A percentile compares a stretch with the other conserved stretches of the same genome.
These are phyloP conservation scores for Nicotiana benthamiana DNA, from an alignment of 257 asterid genomes.

Conservation along the genomic window DNA sequence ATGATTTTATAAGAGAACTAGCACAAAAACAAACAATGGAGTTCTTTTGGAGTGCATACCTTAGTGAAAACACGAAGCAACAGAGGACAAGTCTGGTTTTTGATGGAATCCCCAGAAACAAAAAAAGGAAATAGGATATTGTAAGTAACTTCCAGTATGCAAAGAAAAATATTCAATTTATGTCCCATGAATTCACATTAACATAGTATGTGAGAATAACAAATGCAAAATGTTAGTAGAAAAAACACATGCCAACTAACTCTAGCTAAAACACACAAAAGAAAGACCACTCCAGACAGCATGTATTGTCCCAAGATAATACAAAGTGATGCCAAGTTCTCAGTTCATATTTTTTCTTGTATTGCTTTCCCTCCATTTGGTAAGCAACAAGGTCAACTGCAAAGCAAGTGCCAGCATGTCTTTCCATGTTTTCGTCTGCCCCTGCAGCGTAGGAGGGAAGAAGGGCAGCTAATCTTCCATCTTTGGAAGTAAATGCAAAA, in stretches of 20 bases:
- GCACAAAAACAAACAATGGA: background rate
- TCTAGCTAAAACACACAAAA: background rate
- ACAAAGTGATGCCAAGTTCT: background rate
- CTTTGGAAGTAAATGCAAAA: background rate
- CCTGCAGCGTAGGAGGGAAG: background rate
- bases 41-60: background rate
- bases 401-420: background rate
- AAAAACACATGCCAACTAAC: background rate
- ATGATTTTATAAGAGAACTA: background rate
- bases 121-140: background rate
- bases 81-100: conserved; percentile 6
- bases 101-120: background rate
- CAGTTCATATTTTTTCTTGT: background rate
- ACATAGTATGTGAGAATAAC: background rate
- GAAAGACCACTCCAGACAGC: background rate
- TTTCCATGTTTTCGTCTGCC: background rate
- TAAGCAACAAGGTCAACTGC: background rate
- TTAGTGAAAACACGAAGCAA: conserved; percentile 6
- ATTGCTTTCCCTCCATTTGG: background rate
- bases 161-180: background rate
- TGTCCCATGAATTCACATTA: background rate
- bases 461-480: background rate
- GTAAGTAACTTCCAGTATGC: background rate
- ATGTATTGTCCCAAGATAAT: background rate
- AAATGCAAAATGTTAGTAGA: background rate